Conservation (phyloP, 495 filamentous ascomycete species). For the Neurospora sp. region DNA sequence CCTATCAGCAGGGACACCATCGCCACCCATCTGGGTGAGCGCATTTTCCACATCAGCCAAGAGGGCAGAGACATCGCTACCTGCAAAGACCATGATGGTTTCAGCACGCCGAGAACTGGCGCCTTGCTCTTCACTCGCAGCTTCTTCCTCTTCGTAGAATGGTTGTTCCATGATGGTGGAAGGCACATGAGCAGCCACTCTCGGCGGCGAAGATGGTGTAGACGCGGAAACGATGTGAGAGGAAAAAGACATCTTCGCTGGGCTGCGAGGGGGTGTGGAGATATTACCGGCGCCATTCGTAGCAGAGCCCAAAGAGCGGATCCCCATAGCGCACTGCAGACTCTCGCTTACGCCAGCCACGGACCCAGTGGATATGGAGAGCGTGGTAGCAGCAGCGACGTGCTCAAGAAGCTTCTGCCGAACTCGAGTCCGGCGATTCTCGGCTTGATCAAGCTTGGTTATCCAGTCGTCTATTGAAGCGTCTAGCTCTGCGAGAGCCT, state of each 20-base stretch:
- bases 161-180: conserved; percentile 39
- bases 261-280: conserved; percentile 39
- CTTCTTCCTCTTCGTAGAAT: conserved; percentile 28
- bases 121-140: not conserved
- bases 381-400: conserved; percentile 49
- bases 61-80: conserved; percentile 51
- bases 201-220: conserved; percentile 31
- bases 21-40: conserved; percentile 42
- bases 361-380: conserved; percentile 19
- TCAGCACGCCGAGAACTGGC: conserved; percentile 31
- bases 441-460: conserved; percentile 60
- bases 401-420: conserved; percentile 72
- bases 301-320: conserved; percentile 20
- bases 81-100: conserved; percentile 60
- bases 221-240: conserved; percentile 14
- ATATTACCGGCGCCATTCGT: conserved; percentile 28
- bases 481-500: conserved; percentile 61
- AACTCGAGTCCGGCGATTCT: conserved; percentile 57
- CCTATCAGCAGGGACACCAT: conserved; percentile 6
- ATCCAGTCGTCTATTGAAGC: conserved; percentile 69
- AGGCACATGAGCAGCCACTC: conserved; percentile 38
- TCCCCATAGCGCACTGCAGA: conserved; percentile 32
- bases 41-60: conserved; percentile 51
- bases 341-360: conserved; percentile 27
- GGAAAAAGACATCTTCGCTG: conserved; percentile 25